Evolutionary conservation across 2,329 filamentous ascomycete species (phyloP).

Genomic region (Cytospora leucostoma): DNA sequence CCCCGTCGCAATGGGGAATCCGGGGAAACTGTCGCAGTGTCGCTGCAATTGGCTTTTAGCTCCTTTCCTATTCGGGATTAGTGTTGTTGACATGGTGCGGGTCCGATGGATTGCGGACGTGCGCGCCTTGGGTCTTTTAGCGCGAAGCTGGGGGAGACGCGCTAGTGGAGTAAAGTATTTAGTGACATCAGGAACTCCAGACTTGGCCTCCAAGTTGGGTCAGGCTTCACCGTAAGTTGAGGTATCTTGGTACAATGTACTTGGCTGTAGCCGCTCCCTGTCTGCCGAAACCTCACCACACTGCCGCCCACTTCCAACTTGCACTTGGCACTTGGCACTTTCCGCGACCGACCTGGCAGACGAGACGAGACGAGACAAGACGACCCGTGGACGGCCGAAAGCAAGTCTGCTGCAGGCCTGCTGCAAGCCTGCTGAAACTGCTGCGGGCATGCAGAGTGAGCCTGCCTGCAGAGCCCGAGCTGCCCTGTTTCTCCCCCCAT

Average conservation of each 20-base stretch:
- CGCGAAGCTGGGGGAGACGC: background rate
- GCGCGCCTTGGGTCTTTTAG: background rate
- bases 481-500: no score
- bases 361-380: background rate
- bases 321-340: no score
- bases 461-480: no score
- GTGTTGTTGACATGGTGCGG: background rate
- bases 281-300: background rate
- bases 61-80: slow-evolving; percentile 8
- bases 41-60: background rate
- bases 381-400: background rate
- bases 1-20: background rate
- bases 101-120: background rate
- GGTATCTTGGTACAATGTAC: background rate
- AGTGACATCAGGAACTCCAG: slow-evolving; percentile 3
- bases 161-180: background rate
- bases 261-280: background rate
- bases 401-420: background rate
- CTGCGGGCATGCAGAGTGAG: background rate
- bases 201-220: background rate
- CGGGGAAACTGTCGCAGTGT: slow-evolving; percentile 1
- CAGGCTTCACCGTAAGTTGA: slow-evolving; percentile 2
- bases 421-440: background rate
- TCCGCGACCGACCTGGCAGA: background rate
- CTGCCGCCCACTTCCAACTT: background rate